These are phyloP conservation scores for Chaetomiaceae sp. DNA, from an alignment of 2,329 filamentous ascomycete genomes.

Conservation along the genomic window DNA sequence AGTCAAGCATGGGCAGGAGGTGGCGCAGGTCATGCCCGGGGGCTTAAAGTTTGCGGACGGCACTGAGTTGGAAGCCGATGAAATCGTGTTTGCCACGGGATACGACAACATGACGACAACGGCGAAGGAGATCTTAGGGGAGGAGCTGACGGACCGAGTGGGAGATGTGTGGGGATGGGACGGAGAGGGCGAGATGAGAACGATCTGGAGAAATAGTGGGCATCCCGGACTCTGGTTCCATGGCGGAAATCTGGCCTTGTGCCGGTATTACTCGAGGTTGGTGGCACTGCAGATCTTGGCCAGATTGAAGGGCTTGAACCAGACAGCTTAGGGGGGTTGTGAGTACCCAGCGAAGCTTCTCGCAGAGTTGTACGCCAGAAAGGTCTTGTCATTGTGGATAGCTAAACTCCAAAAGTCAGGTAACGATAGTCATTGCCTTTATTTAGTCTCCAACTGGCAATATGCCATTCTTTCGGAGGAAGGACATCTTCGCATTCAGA, in stretches of 20 bases:
- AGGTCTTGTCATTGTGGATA: no score
- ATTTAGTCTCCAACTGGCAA: no score
- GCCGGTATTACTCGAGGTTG: constrained; percentile 55
- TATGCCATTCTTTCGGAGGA: no score
- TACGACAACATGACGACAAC: constrained; percentile 66
- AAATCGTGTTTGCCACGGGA: constrained; percentile 60
- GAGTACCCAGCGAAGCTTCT: no score
- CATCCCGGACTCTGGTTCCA: constrained; percentile 64
- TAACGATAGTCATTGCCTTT: no score
- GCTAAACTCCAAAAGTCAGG: no score
- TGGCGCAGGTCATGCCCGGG: constrained; percentile 45
- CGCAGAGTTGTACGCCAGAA: no score
- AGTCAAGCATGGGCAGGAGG: constrained; percentile 55
- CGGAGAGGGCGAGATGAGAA: constrained; percentile 51
- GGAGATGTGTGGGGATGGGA: constrained; percentile 61
- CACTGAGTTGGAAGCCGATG: constrained; percentile 52
- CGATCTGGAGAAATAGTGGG: constrained; percentile 56
- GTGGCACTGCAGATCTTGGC: constrained; percentile 52
- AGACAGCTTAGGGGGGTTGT: neutral
- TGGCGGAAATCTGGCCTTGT: constrained; percentile 60
- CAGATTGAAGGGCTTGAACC: constrained; percentile 30
- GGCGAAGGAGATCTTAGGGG: constrained; percentile 58
- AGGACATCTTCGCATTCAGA: no score
- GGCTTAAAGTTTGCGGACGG: constrained; percentile 52
- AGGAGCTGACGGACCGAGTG: constrained; percentile 54